A percentile compares a stretch with the other conserved stretches of the same genome.
Evolutionary conservation across 2,329 filamentous ascomycete genomes (phyloP).

Genomic region (Fusarium mangiferae): DNA sequence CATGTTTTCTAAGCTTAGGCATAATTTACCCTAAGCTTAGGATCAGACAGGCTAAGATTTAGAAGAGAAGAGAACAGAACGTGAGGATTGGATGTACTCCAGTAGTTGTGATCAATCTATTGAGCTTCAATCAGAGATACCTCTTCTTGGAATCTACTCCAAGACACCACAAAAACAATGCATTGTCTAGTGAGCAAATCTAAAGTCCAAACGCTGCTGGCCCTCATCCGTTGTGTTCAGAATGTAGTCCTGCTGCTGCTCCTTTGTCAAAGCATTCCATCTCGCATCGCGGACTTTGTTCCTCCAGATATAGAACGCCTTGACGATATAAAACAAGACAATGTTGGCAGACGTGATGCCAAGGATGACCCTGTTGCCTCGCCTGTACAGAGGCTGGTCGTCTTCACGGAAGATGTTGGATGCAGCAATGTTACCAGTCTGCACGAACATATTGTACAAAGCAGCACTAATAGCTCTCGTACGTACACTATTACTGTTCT

Average conservation of each 20-base stretch:
- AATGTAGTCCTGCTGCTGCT: constrained; percentile 60
- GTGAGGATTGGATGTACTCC: background rate
- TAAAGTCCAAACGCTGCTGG: constrained; percentile 64
- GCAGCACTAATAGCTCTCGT: constrained; percentile 70
- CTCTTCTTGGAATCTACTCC: background rate
- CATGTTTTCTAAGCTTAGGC: background rate
- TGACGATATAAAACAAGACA: constrained; percentile 55
- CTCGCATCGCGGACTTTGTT: constrained; percentile 56
- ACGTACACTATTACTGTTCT: constrained; percentile 70
- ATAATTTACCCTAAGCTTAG: background rate
- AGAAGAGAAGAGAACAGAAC: background rate
- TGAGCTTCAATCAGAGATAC: background rate
- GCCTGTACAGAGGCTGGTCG: constrained; percentile 63
- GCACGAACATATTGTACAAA: constrained; percentile 68
- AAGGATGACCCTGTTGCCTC: constrained; percentile 61
- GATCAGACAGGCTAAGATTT: background rate
- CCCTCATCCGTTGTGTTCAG: constrained; percentile 63
- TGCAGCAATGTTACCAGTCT: constrained; percentile 55
- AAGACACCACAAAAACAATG: background rate
- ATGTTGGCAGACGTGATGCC: constrained; percentile 60
- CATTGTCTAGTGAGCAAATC: constrained; percentile 57
- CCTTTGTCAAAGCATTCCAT: constrained; percentile 56
- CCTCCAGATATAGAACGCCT: constrained; percentile 59
- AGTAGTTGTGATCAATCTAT: background rate
- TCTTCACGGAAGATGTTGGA: constrained; percentile 59